Evolutionary conservation across 192 early-diverging fungal genomes (phyloP).

Genomic region (Coemansia sp.): DNA sequence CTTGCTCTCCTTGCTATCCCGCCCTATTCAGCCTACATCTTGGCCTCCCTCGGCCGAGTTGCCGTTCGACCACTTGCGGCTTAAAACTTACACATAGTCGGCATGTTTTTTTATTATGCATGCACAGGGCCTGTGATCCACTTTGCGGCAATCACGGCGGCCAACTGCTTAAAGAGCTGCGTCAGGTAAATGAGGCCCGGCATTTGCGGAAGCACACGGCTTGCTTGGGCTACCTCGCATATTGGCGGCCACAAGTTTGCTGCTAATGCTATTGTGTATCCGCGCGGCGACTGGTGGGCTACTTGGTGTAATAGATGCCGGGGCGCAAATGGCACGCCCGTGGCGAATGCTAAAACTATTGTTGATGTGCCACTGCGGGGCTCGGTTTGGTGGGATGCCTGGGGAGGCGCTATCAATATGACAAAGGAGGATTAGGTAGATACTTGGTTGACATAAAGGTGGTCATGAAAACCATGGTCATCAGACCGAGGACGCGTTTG

Average conservation of each 20-base stretch:
- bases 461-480: constrained; percentile 10
- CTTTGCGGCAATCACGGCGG: constrained; percentile 45
- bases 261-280: constrained; percentile 54
- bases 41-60: constrained; percentile 25
- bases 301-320: constrained; percentile 47
- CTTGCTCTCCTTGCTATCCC: constrained; percentile 40
- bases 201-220: constrained; percentile 25
- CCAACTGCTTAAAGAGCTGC: constrained; percentile 29
- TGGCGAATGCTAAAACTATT: constrained; percentile 32
- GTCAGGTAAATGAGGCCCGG: constrained; percentile 22
- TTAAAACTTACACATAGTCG: too few relatives aligned
- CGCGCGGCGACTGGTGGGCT: constrained; percentile 56
- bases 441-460: constrained; percentile 18
- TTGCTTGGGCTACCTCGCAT: constrained; percentile 55
- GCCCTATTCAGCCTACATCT: constrained; percentile 33
- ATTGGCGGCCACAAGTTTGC: constrained; percentile 57
- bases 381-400: constrained; percentile 52
- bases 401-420: constrained; percentile 52
- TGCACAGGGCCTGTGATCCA: constrained; percentile 44
- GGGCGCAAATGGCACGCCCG: not conserved
- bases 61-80: too few relatives aligned
- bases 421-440: constrained; percentile 49
- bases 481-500: constrained; percentile 16
- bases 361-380: constrained; percentile 29
- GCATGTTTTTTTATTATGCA: constrained; percentile 57